Evolutionary conservation across 805 yeast species (phyloP).

Genomic region (Suhomyces tanzawaensis): DNA sequence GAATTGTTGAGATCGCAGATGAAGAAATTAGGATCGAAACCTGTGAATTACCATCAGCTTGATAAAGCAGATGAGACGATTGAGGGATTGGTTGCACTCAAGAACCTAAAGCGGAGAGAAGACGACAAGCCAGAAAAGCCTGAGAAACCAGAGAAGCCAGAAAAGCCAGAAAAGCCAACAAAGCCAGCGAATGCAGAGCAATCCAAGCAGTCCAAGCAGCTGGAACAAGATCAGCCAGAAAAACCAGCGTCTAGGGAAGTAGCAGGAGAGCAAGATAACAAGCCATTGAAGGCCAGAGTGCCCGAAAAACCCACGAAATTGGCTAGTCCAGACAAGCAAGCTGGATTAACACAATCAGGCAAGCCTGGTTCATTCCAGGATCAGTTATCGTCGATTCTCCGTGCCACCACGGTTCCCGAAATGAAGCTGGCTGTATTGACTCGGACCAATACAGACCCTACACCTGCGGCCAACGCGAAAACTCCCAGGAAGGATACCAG

Average conservation of each 20-base stretch:
- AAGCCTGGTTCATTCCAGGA: constrained; percentile 16
- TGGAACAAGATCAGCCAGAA: constrained; percentile 5
- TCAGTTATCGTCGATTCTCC: constrained; percentile 25
- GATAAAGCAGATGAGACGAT: constrained; percentile 9
- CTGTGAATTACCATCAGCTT: constrained; percentile 3
- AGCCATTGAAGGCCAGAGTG: background rate
- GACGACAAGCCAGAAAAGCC: constrained; percentile 11
- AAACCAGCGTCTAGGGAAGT: constrained; percentile 7
- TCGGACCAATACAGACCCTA: constrained; percentile 11
- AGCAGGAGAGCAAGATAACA: constrained; percentile 1
- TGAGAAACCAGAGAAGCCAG: constrained; percentile 5
- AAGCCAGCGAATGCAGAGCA: background rate
- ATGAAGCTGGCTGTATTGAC: constrained; percentile 3
- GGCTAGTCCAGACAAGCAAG: background rate
- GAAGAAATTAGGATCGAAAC: constrained; percentile 18
- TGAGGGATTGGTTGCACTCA: constrained; percentile 17
- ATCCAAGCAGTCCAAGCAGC: constrained; percentile 14
- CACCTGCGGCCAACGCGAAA: constrained; percentile 11
- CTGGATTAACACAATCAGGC: background rate
- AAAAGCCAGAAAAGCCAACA: constrained; percentile 1
- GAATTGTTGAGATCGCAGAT: constrained; percentile 24
- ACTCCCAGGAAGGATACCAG: constrained; percentile 11
- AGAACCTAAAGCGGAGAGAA: constrained; percentile 15
- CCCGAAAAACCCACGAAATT: background rate
- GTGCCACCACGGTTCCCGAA: constrained; percentile 28